These are phyloP conservation scores for Entomortierella beljakovae DNA, from an alignment of 192 early-diverging fungal species.

Conservation along the genomic window DNA sequence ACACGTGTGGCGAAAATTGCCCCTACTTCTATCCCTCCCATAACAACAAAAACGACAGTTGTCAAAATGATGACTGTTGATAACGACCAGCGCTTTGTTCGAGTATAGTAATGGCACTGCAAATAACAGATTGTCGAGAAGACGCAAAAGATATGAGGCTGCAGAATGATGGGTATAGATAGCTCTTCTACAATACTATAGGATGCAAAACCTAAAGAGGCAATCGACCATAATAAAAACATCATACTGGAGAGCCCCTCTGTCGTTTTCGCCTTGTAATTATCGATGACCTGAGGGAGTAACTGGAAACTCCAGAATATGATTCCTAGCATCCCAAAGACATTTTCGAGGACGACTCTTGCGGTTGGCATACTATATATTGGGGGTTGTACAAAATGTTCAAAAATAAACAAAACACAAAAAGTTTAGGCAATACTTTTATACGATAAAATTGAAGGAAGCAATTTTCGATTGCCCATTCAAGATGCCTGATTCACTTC, in stretches of 20 bases:
- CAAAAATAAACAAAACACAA: too few species aligned
- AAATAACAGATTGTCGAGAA: constrained; percentile 48
- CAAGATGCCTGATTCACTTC: too few species aligned
- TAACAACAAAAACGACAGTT: not conserved
- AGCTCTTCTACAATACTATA: constrained; percentile 57
- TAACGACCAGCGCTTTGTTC: constrained; percentile 5
- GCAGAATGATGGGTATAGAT: constrained; percentile 58
- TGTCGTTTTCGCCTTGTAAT: constrained; percentile 49
- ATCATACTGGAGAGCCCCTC: constrained; percentile 54
- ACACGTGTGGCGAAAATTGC: constrained; percentile 38
- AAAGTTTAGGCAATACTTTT: too few species aligned
- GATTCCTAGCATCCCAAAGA: constrained; percentile 57
- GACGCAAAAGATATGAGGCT: constrained; percentile 60
- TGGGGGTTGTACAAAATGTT: too few species aligned
- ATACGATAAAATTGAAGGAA: too few species aligned
- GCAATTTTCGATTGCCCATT: too few species aligned
- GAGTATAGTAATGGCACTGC: constrained; percentile 55
- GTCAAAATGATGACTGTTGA: not conserved
- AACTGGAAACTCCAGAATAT: constrained; percentile 66
- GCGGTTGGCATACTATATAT: constrained; percentile 48
- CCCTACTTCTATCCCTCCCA: constrained; percentile 20
- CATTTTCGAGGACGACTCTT: constrained; percentile 45
- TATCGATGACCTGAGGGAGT: constrained; percentile 61
- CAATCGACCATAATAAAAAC: constrained; percentile 57
- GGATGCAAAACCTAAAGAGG: constrained; percentile 49